phyloP scores from a whole-genome alignment of 768 basidiomycete genomes.

The Auriscalpium orientale region DNA sequence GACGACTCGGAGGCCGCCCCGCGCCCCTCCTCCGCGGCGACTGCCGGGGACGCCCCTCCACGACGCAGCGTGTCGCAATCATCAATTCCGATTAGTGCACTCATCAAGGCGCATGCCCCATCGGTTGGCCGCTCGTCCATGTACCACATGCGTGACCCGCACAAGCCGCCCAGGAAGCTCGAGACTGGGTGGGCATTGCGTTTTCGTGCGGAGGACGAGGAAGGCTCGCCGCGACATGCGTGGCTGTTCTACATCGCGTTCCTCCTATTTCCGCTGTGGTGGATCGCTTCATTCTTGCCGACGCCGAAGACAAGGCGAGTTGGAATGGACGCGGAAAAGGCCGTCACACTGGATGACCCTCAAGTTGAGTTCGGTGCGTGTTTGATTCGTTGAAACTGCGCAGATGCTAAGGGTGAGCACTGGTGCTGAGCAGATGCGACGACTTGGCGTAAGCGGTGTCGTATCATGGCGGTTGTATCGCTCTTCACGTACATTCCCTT shows the following conservation, averaged over 20 bases:
- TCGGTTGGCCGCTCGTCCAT: conserved; percentile 51
- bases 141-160: conserved; percentile 79
- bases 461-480: conserved; percentile 61
- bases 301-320: conserved; percentile 59
- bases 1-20: neutral
- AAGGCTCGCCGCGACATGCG: conserved; percentile 50
- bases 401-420: neutral
- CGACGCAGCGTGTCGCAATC: conserved; percentile 56
- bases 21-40: neutral
- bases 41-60: conserved; percentile 19
- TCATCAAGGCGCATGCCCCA: conserved; percentile 72
- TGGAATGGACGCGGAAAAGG: conserved; percentile 52
- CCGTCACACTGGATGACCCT: conserved; percentile 68
- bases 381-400: neutral
- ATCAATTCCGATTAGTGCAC: conserved; percentile 74
- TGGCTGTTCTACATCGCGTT: conserved; percentile 79
- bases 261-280: conserved; percentile 47
- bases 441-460: conserved; percentile 70
- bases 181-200: conserved; percentile 58
- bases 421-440: conserved; percentile 47
- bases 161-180: conserved; percentile 50
- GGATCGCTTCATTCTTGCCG: conserved; percentile 53
- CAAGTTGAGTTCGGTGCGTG: conserved; percentile 69
- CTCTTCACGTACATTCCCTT: conserved; percentile 74
- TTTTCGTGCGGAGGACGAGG: conserved; percentile 46